Percentiles rank a stretch among this genome's conserved stretches.
Evolutionary conservation across 1,139 yeast genomes (phyloP).

Genomic region (Candida buenavistaensis): DNA sequence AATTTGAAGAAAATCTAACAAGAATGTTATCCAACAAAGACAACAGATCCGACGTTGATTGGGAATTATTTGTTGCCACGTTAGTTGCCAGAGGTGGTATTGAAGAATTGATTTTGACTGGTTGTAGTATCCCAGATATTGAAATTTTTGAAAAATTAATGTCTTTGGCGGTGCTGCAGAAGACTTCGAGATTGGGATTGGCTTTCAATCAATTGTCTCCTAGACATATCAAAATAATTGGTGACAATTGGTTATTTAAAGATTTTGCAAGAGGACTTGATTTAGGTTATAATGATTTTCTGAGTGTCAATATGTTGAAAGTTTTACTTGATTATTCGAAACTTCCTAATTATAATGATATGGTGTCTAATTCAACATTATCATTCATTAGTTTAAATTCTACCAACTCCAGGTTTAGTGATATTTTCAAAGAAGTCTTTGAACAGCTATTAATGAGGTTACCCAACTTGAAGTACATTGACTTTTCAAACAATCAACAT

Average conservation of each 20-base stretch:
- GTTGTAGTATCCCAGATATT: conserved; percentile 63
- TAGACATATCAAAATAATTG: conserved; percentile 50
- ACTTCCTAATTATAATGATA: conserved; percentile 20
- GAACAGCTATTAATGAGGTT: conserved; percentile 37
- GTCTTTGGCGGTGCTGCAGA: conserved; percentile 51
- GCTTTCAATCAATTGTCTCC: conserved; percentile 63
- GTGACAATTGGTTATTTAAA: conserved; percentile 41
- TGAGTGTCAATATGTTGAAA: conserved; percentile 29
- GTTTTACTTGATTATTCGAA: conserved; percentile 25
- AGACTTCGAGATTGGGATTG: conserved; percentile 59
- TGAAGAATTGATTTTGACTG: conserved; percentile 70
- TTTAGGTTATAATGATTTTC: conserved; percentile 69
- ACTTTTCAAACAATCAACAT: conserved; percentile 63
- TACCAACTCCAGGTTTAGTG: conserved; percentile 49
- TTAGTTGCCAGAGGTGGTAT: conserved; percentile 68
- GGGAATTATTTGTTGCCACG: conserved; percentile 71
- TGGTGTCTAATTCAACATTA: conserved; percentile 34
- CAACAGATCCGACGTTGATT: conserved; percentile 71
- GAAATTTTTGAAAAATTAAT: conserved; percentile 58
- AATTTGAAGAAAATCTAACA: conserved; percentile 29
- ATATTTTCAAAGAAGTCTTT: conserved; percentile 31
- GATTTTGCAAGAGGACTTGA: conserved; percentile 56
- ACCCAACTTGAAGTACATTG: conserved; percentile 61
- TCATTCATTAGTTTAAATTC: conserved; percentile 71
- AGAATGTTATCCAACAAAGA: conserved; percentile 62